phyloP scores from a whole-genome alignment of 345 rosid genomes.

The Linum trigynum region DNA sequence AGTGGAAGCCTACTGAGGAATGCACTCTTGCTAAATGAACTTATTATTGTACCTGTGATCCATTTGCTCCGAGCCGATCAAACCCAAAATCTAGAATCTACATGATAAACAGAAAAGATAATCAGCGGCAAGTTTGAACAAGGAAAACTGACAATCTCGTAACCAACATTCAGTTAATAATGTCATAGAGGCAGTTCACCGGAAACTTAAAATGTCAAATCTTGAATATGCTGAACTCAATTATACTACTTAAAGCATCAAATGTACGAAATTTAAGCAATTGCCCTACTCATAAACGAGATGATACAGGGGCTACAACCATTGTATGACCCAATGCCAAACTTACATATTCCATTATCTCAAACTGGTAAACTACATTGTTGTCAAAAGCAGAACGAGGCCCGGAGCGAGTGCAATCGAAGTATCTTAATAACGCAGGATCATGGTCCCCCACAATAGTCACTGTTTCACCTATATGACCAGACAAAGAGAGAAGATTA shows the following conservation, averaged over 20 bases:
- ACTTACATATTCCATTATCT: slow-evolving; percentile 93
- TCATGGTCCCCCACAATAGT: slow-evolving; percentile 85
- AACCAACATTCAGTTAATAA: background rate
- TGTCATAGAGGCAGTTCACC: background rate
- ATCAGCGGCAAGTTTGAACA: background rate
- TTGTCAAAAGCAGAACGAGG: slow-evolving; percentile 88
- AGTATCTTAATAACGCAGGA: slow-evolving; percentile 62
- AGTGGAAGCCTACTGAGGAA: too few species aligned
- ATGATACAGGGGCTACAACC: background rate
- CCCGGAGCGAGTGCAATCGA: slow-evolving; percentile 89
- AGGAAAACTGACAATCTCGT: background rate
- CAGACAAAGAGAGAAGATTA: slow-evolving; percentile 3
- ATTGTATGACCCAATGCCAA: background rate
- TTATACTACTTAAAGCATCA: background rate
- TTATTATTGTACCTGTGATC: slow-evolving; percentile 43
- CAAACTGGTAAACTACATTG: slow-evolving; percentile 88
- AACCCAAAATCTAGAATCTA: slow-evolving; percentile 90
- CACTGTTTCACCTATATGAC: slow-evolving; percentile 67
- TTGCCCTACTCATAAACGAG: background rate
- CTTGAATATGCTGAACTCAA: background rate
- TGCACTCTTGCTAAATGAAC: background rate
- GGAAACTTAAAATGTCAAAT: background rate
- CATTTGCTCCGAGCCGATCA: slow-evolving; percentile 85
- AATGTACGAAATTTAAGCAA: background rate
- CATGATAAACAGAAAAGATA: slow-evolving; percentile 9